phyloP scores from a whole-genome alignment of 2,329 filamentous ascomycete genomes.

The Talaromyces sp. region DNA sequence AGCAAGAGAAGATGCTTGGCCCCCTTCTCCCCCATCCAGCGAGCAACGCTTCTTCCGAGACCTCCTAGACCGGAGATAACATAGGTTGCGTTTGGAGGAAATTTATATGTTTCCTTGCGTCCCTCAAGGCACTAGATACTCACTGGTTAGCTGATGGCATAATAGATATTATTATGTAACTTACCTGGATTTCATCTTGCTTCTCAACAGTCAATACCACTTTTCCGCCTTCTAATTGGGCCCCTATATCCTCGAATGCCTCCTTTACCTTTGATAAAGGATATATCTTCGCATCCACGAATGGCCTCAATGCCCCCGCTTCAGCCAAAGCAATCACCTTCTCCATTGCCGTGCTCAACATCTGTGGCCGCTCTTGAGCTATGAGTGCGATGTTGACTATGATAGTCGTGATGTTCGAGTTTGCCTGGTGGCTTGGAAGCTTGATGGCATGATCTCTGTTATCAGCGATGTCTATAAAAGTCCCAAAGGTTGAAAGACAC shows the following conservation, averaged over 20 bases:
- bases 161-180: background rate
- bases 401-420: background rate
- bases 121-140: background rate
- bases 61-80: background rate
- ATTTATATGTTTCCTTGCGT: background rate
- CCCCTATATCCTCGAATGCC: background rate
- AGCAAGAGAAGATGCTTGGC: background rate
- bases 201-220: background rate
- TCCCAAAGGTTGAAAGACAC: background rate
- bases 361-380: background rate
- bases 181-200: background rate
- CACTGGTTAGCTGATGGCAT: background rate
- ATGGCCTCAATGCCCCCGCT: background rate
- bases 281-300: background rate
- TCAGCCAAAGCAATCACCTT: background rate
- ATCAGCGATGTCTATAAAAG: background rate
- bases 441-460: background rate
- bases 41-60: background rate
- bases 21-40: background rate
- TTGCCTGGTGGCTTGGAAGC: background rate
- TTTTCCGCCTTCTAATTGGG: background rate
- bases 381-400: background rate
- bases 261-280: background rate
- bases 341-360: background rate
- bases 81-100: background rate